Percentiles rank a stretch among this genome's conserved stretches.
Conservation (phyloP, 1,284 basidiomycete species). For the Salmacisia buchloeana region DNA sequence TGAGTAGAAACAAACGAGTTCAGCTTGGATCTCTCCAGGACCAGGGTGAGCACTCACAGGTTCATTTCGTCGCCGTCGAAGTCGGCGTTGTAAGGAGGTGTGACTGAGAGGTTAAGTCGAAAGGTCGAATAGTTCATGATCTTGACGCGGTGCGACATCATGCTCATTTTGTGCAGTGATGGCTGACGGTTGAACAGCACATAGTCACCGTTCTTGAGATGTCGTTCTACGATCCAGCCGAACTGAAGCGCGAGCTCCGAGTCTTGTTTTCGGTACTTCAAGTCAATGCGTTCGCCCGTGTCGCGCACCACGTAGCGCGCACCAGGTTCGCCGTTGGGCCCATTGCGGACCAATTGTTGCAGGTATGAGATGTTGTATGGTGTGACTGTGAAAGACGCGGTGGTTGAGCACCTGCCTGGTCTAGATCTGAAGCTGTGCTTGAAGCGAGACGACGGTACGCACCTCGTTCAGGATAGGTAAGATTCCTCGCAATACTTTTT, state of each 20-base stretch:
- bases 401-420: neutral
- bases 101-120: constrained; percentile 88
- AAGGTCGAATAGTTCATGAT: constrained; percentile 99
- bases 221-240: constrained; percentile 97
- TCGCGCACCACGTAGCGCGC: constrained; percentile 96
- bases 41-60: constrained; percentile 54
- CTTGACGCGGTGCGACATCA: constrained; percentile 99
- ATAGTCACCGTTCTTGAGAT: constrained; percentile 85
- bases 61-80: constrained; percentile 99
- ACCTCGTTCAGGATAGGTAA: constrained; percentile 88
- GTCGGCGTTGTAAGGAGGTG: constrained; percentile 52
- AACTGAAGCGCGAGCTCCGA: constrained; percentile 95
- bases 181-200: constrained; percentile 98
- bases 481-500: constrained; percentile 91
- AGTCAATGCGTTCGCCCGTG: constrained; percentile 93
- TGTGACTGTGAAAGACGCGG: constrained; percentile 60
- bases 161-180: constrained; percentile 98
- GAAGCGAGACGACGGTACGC: neutral
- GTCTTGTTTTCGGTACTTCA: constrained; percentile 79
- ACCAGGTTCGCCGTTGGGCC: constrained; percentile 90
- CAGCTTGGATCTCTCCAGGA: neutral
- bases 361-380: constrained; percentile 94
- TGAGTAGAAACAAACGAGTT: neutral
- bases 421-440: neutral
- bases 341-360: constrained; percentile 93